Conservation (phyloP, 2,329 filamentous ascomycete genomes). For the Cordyceps cateniannulata region DNA sequence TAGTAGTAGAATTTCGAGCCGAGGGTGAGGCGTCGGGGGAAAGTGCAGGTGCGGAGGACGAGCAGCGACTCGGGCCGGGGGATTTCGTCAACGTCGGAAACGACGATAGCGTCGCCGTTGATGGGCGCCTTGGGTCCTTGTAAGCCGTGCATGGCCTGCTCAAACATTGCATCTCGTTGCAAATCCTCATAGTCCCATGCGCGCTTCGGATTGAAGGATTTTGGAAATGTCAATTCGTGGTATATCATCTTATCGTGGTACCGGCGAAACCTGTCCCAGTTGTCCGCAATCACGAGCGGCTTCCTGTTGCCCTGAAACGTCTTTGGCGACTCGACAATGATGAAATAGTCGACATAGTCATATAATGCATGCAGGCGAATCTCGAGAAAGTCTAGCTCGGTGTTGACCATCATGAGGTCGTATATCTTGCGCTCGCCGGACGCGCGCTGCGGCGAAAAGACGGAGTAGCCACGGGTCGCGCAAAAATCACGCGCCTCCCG, state of each 20-base stretch:
- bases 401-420: slow-evolving; percentile 57
- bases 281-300: slow-evolving; percentile 44
- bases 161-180: slow-evolving; percentile 50
- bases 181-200: slow-evolving; percentile 47
- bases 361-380: slow-evolving; percentile 54
- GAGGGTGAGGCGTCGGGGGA: slow-evolving; percentile 47
- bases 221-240: slow-evolving; percentile 43
- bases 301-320: slow-evolving; percentile 55
- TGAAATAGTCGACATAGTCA: slow-evolving; percentile 56
- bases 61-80: slow-evolving; percentile 43
- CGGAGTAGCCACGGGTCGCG: slow-evolving; percentile 26
- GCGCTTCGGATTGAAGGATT: slow-evolving; percentile 28
- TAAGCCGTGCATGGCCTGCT: slow-evolving; percentile 47
- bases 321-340: slow-evolving; percentile 52
- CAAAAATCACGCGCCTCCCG: slow-evolving; percentile 24
- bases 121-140: slow-evolving; percentile 33
- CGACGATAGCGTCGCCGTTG: slow-evolving; percentile 48
- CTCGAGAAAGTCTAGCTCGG: slow-evolving; percentile 60
- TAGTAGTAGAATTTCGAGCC: slow-evolving; percentile 50
- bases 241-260: slow-evolving; percentile 58
- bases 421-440: slow-evolving; percentile 27
- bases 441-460: slow-evolving; percentile 21
- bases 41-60: slow-evolving; percentile 43
- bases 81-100: slow-evolving; percentile 57
- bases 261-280: slow-evolving; percentile 43